A percentile compares a stretch with the other conserved stretches of the same genome.
phyloP scores from a whole-genome alignment of 192 early-diverging fungal genomes.

The Coemansia sp. region DNA sequence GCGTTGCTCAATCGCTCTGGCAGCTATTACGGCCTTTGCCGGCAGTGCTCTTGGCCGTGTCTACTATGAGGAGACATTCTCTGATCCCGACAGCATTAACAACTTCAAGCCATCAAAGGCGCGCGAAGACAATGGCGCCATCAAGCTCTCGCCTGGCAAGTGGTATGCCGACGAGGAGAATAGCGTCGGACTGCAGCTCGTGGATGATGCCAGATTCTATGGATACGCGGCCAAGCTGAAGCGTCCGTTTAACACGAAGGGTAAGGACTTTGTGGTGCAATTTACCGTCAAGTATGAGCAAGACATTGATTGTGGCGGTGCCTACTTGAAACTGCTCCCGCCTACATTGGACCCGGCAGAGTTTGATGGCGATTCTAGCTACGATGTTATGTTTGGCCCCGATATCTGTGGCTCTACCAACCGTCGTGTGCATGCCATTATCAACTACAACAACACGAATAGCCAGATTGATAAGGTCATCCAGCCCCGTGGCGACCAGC shows the following conservation, averaged over 20 bases:
- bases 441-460: conserved; percentile 90
- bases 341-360: conserved; percentile 71
- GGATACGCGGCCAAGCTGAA: conserved; percentile 74
- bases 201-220: conserved; percentile 83
- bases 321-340: conserved; percentile 87
- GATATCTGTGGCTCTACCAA: conserved; percentile 87
- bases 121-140: conserved; percentile 70
- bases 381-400: conserved; percentile 85
- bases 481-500: conserved; percentile 72
- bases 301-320: conserved; percentile 87
- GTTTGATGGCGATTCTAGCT: conserved; percentile 83
- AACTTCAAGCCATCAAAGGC: conserved; percentile 71
- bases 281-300: conserved; percentile 92
- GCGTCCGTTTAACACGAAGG: conserved; percentile 74
- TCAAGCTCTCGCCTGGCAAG: conserved; percentile 70
- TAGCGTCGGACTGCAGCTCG: conserved; percentile 73
- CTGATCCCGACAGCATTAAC: conserved; percentile 53
- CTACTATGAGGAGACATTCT: conserved; percentile 88
- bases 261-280: conserved; percentile 83
- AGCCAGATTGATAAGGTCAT: conserved; percentile 75
- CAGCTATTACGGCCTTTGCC: conserved; percentile 43
- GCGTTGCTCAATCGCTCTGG: conserved; percentile 47
- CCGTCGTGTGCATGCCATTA: conserved; percentile 93
- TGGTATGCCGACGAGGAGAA: conserved; percentile 71
- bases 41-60: conserved; percentile 57